Evolutionary conservation across 768 basidiomycete species (phyloP).

Genomic region (Suillus weaverae): DNA sequence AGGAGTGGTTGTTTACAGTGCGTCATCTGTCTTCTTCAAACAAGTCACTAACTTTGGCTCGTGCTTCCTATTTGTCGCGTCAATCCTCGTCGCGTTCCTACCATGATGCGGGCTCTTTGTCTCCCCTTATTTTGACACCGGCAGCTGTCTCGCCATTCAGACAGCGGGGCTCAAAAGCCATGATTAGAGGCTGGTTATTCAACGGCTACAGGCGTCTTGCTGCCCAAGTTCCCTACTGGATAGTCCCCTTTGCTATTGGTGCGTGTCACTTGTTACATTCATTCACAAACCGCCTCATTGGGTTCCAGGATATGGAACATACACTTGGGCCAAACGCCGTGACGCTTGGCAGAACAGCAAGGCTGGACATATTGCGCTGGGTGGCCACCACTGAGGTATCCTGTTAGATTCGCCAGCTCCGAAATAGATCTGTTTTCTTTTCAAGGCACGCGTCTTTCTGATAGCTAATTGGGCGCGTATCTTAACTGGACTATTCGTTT

Average conservation of each 20-base stretch:
- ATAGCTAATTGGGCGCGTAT: neutral
- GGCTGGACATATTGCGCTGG: constrained; percentile 68
- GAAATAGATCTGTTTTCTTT: constrained; percentile 6
- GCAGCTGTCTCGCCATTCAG: constrained; percentile 84
- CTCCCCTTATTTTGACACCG: neutral
- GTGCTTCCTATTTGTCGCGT: neutral
- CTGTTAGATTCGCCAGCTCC: constrained; percentile 1
- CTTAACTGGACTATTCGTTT: neutral
- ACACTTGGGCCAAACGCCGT: constrained; percentile 75
- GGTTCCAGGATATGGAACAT: constrained; percentile 67
- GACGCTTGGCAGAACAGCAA: constrained; percentile 75
- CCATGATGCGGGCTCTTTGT: neutral
- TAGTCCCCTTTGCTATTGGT: constrained; percentile 78
- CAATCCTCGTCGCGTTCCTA: neutral
- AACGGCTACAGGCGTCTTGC: constrained; percentile 82
- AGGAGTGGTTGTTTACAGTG: constrained; percentile 81
- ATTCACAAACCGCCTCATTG: neutral
- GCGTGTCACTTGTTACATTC: constrained; percentile 31
- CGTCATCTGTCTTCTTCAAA: constrained; percentile 33
- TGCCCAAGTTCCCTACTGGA: constrained; percentile 74
- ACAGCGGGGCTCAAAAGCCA: constrained; percentile 69
- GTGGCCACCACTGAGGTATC: constrained; percentile 17
- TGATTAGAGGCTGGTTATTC: constrained; percentile 76
- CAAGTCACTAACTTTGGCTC: neutral
- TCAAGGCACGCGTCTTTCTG: neutral